Conservation (phyloP, 2,329 filamentous ascomycete species). For the Cercospora sesami region DNA sequence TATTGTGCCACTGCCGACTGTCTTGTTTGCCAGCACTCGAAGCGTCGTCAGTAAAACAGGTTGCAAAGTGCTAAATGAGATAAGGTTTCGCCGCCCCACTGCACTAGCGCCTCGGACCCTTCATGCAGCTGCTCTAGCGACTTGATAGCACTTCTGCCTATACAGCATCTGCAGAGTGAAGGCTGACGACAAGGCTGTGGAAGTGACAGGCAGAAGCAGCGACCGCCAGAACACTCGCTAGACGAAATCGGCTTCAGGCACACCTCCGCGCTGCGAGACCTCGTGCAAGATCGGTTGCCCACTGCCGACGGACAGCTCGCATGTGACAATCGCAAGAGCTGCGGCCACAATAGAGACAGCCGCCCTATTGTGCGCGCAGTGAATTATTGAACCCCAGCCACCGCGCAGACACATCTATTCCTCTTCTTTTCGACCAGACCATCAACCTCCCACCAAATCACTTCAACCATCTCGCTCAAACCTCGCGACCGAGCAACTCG, state of each 20-base stretch:
- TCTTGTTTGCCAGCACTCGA: not conserved
- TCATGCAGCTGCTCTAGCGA: slow-evolving; percentile 5
- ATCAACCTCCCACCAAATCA: not conserved
- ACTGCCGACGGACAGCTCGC: slow-evolving; percentile 4
- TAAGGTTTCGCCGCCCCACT: slow-evolving; percentile 3
- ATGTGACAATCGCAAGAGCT: slow-evolving; percentile 9
- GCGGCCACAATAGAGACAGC: slow-evolving; percentile 6
- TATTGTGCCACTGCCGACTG: not conserved
- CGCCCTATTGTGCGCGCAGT: slow-evolving; percentile 4
- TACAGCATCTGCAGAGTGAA: slow-evolving; percentile 2
- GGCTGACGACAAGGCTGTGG: not conserved
- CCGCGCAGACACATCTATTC: not conserved
- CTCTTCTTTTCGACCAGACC: not conserved
- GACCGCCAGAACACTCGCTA: not conserved
- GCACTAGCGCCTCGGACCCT: slow-evolving; percentile 5
- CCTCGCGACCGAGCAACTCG: not conserved
- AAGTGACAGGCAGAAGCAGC: slow-evolving; percentile 1
- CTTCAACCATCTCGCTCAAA: not conserved
- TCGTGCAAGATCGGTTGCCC: not conserved
- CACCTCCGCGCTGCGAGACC: not conserved
- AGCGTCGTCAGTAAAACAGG: not conserved
- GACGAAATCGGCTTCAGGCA: not conserved
- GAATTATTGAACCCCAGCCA: not conserved
- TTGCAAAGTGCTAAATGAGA: not conserved
- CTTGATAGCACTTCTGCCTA: slow-evolving; percentile 10